phyloP scores from a whole-genome alignment of 306 rosid genomes.

The Quercus parvula region DNA sequence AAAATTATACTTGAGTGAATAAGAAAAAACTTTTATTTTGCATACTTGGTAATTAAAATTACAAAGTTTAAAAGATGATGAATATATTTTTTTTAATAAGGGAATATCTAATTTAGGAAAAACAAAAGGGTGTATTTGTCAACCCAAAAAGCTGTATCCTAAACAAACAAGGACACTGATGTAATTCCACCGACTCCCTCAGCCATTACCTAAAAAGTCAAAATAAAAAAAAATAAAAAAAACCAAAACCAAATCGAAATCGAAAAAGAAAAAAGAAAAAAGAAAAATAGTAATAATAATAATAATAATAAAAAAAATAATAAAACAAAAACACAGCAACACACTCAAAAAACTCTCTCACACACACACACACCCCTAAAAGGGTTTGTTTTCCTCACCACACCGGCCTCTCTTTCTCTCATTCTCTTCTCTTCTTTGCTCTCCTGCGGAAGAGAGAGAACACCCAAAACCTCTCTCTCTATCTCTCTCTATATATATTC shows the following conservation, averaged over 20 bases:
- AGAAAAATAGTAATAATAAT: not conserved
- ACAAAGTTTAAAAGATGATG: too few relatives aligned
- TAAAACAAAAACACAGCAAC: too few relatives aligned
- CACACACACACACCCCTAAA: not conserved
- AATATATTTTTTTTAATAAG: too few relatives aligned
- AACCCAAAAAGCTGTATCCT: not conserved
- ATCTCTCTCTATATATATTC: not conserved
- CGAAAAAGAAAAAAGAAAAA: not conserved
- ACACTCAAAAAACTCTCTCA: too few relatives aligned
- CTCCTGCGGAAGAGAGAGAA: conserved; percentile 70
- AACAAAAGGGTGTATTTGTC: conserved; percentile 1
- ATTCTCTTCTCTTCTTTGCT: conserved; percentile 47
- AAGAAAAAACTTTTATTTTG: too few relatives aligned
- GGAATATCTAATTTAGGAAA: not conserved
- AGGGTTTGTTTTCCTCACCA: conserved; percentile 47
- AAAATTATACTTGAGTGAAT: too few relatives aligned
- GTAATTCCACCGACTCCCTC: conserved; percentile 1
- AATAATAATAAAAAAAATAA: too few relatives aligned
- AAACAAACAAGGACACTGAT: not conserved
- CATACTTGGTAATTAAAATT: too few relatives aligned
- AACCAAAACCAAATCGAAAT: too few relatives aligned
- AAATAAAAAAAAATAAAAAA: not conserved
- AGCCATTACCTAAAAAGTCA: not conserved
- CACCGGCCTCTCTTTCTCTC: conserved; percentile 30
- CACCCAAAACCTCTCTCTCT: conserved; percentile 22